phyloP scores from a whole-genome alignment of 2,329 filamentous ascomycete genomes.

The Cladosporium sp. region DNA sequence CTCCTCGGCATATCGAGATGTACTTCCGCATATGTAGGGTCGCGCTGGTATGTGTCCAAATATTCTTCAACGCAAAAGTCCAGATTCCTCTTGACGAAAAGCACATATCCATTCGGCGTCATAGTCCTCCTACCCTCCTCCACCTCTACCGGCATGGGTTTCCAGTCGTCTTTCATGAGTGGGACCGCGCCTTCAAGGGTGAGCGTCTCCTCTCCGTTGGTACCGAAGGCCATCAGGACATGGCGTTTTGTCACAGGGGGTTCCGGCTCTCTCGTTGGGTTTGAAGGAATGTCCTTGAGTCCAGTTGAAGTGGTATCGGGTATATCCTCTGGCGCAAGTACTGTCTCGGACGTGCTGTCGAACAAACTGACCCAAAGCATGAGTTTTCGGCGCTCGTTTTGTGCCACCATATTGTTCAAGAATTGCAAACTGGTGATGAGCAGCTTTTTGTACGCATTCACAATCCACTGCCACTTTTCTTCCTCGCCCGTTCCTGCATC shows the following conservation, averaged over 20 bases:
- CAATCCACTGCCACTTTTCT: constrained; percentile 61
- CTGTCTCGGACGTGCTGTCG: constrained; percentile 47
- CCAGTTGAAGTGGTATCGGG: constrained; percentile 24
- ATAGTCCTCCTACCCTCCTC: constrained; percentile 17
- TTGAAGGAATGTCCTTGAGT: constrained; percentile 26
- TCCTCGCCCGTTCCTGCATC: constrained; percentile 58
- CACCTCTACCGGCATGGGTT: constrained; percentile 21
- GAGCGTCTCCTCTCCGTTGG: constrained; percentile 19
- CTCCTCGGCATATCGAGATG: constrained; percentile 26
- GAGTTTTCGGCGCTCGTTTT: constrained; percentile 61
- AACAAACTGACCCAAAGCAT: constrained; percentile 63
- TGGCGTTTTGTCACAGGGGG: constrained; percentile 24
- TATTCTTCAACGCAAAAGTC: constrained; percentile 22
- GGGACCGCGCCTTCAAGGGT: constrained; percentile 18
- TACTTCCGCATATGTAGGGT: constrained; percentile 25
- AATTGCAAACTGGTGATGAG: constrained; percentile 63
- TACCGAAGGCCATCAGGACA: constrained; percentile 28
- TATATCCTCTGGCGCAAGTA: constrained; percentile 23
- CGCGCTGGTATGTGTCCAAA: constrained; percentile 21
- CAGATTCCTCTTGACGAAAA: constrained; percentile 23
- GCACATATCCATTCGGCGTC: constrained; percentile 27
- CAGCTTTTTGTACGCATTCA: constrained; percentile 61
- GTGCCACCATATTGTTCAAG: constrained; percentile 60
- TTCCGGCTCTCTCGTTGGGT: constrained; percentile 23
- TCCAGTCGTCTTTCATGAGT: constrained; percentile 21